Evolutionary conservation across 257 asterid genomes (phyloP).

Genomic region (Penstemon davidsonii): DNA sequence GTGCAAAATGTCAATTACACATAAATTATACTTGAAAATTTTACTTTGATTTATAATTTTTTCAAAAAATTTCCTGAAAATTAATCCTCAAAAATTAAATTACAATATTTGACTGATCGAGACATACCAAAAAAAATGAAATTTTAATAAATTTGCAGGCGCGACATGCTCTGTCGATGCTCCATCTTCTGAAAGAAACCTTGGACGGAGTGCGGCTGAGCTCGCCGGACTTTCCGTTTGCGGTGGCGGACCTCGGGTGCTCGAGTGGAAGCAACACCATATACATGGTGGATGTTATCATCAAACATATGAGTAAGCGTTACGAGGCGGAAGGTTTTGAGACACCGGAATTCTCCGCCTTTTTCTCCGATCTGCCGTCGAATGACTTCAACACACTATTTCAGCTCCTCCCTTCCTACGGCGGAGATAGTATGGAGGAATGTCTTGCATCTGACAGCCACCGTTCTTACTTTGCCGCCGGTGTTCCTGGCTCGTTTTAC

Average conservation of each 20-base stretch:
- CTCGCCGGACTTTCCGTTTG: conserved; percentile 54
- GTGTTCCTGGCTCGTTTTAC: conserved; percentile 90
- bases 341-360: conserved; percentile 79
- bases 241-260: conserved; percentile 88
- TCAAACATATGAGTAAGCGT: conserved; percentile 66
- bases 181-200: conserved; percentile 63
- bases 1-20: too few species aligned
- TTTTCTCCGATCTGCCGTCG: conserved; percentile 85
- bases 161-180: conserved; percentile 81
- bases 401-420: conserved; percentile 79
- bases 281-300: conserved; percentile 67
- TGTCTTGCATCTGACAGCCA: conserved; percentile 72
- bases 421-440: conserved; percentile 82
- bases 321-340: conserved; percentile 51
- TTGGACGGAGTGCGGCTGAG: conserved; percentile 60
- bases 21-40: too few species aligned
- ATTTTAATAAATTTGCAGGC: conserved; percentile 38
- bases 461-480: conserved; percentile 90
- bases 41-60: too few species aligned
- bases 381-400: conserved; percentile 90
- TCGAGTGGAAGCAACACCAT: conserved; percentile 89
- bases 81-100: not conserved
- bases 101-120: too few species aligned
- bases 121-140: too few species aligned
- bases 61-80: too few species aligned